phyloP scores from a whole-genome alignment of 140 eudicot genomes.

The Bidens hawaiensis region DNA sequence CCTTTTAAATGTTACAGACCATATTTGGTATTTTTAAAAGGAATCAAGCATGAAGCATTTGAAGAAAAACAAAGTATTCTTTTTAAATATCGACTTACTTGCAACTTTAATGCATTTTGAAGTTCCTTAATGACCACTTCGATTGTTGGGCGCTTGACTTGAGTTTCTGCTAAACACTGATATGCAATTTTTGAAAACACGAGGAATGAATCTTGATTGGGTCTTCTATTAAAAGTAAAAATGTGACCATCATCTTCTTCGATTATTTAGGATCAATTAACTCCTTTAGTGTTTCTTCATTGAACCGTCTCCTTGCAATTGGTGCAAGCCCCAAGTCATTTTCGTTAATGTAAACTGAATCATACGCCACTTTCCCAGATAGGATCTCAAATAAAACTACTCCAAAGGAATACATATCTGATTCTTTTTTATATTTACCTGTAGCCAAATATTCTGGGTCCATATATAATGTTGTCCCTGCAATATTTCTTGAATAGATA shows the following conservation, averaged over 20 bases:
- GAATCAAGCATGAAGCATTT: background rate
- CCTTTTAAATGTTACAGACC: background rate
- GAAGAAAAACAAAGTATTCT: background rate
- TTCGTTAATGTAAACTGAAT: background rate
- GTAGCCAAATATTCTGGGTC: background rate
- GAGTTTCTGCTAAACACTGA: slow-evolving; percentile 9
- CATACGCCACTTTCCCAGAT: background rate
- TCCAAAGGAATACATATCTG: slow-evolving; percentile 4
- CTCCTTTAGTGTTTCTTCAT: background rate
- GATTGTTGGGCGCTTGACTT: slow-evolving; percentile 6
- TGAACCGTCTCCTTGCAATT: background rate
- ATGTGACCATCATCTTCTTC: background rate
- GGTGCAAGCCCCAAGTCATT: background rate
- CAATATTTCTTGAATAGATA: background rate
- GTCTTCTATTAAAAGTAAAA: background rate
- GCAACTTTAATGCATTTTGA: slow-evolving; percentile 4
- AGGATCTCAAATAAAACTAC: slow-evolving; percentile 2
- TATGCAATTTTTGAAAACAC: background rate
- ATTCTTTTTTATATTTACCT: background rate
- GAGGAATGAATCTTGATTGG: background rate
- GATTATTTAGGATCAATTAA: background rate
- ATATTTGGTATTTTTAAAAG: background rate
- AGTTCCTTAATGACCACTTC: slow-evolving; percentile 2
- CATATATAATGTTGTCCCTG: background rate
- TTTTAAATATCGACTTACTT: slow-evolving; percentile 2